Conservation (phyloP, 768 basidiomycete genomes). For the Boletus insuetus region DNA sequence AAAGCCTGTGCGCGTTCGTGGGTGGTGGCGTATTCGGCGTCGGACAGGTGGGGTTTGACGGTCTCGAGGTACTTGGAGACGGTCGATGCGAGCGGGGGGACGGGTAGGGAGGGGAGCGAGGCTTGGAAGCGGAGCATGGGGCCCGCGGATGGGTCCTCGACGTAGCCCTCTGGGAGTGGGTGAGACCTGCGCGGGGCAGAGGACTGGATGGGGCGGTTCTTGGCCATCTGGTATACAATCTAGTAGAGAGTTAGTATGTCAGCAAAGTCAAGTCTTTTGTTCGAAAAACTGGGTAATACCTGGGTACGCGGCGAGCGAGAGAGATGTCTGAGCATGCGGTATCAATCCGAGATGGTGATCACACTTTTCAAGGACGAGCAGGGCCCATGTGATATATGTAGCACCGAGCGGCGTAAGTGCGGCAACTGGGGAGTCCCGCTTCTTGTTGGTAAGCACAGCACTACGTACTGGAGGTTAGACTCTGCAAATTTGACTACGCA, state of each 20-base stretch:
- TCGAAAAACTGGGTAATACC: neutral
- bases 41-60: slow-evolving; percentile 72
- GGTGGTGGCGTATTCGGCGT: slow-evolving; percentile 59
- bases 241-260: neutral
- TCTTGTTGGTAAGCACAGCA: no score
- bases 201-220: slow-evolving; percentile 30
- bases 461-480: no score
- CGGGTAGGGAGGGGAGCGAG: slow-evolving; percentile 74
- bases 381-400: no score
- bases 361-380: no score
- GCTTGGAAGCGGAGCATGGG: slow-evolving; percentile 75
- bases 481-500: no score
- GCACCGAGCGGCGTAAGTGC: no score
- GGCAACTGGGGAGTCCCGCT: no score
- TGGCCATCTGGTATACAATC: slow-evolving; percentile 26
- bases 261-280: neutral
- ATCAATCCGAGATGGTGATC: neutral
- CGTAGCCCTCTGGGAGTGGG: slow-evolving; percentile 43
- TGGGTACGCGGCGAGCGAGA: slow-evolving; percentile 2
- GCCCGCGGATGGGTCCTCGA: slow-evolving; percentile 52
- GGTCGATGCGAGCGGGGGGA: slow-evolving; percentile 81
- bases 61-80: slow-evolving; percentile 86
- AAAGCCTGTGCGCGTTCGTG: slow-evolving; percentile 62
- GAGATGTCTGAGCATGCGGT: slow-evolving; percentile 4
- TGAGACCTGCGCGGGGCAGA: slow-evolving; percentile 20